A percentile compares a stretch with the other conserved stretches of the same genome.
Evolutionary conservation across 306 rosid genomes (phyloP).

Genomic region (Dalbergia oliveri): DNA sequence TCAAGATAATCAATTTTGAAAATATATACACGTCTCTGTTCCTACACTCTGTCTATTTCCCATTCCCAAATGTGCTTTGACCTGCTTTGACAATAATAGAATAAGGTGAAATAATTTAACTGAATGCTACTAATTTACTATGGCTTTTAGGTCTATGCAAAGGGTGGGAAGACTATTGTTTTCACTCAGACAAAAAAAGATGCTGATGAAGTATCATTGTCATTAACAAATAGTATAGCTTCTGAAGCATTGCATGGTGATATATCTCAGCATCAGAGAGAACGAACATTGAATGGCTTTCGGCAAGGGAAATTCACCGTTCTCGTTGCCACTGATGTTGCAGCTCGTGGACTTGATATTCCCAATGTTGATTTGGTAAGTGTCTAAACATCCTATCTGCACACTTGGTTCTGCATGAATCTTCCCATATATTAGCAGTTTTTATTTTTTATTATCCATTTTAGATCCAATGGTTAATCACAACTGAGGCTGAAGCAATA

Average conservation of each 20-base stretch:
- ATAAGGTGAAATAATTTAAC: conserved; percentile 5
- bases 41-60: too few relatives aligned
- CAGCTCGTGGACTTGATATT: conserved; percentile 96
- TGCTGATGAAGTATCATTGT: conserved; percentile 94
- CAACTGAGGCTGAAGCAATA: too few relatives aligned
- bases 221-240: conserved; percentile 78
- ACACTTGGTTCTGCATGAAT: conserved; percentile 28
- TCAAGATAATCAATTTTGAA: too few relatives aligned
- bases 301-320: conserved; percentile 97
- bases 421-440: conserved; percentile 2
- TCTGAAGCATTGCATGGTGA: conserved; percentile 98
- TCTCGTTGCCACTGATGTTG: conserved; percentile 98
- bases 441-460: neutral
- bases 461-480: too few relatives aligned
- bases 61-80: neutral
- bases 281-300: conserved; percentile 91
- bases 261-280: conserved; percentile 97
- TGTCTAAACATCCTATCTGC: neutral
- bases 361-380: conserved; percentile 96
- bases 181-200: conserved; percentile 92
- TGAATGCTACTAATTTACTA: conserved; percentile 13
- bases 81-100: conserved; percentile 29
- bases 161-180: conserved; percentile 96
- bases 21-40: too few relatives aligned
- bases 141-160: conserved; percentile 79